phyloP scores from a whole-genome alignment of 2,329 filamentous ascomycete genomes.

The Ustilaginoidea virens region DNA sequence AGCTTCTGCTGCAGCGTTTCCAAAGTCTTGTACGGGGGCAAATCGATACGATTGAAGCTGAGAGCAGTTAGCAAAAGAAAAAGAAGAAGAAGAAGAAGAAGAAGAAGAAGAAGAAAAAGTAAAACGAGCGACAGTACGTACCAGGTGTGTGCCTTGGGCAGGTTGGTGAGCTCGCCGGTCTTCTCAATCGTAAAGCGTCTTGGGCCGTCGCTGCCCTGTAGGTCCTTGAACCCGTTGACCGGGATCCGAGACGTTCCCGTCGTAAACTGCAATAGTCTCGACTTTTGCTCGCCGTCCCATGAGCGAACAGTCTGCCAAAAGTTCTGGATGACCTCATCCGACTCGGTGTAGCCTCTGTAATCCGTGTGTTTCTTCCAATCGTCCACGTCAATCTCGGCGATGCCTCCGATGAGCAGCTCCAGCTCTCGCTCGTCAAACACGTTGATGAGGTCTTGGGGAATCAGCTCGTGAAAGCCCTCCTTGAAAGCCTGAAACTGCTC shows the following conservation, averaged over 20 bases:
- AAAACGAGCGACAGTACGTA: constrained; percentile 30
- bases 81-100: neutral
- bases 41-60: constrained; percentile 93
- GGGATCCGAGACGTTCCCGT: constrained; percentile 96
- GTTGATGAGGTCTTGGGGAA: constrained; percentile 90
- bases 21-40: constrained; percentile 82
- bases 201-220: constrained; percentile 92
- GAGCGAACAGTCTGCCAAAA: constrained; percentile 97
- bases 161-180: constrained; percentile 73
- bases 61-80: neutral
- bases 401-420: constrained; percentile 91
- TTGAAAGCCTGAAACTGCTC: constrained; percentile 98
- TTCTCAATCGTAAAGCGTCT: constrained; percentile 97
- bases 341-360: constrained; percentile 96
- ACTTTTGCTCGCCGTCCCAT: constrained; percentile 98
- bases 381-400: constrained; percentile 98
- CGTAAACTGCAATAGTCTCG: constrained; percentile 85
- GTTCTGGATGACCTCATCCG: constrained; percentile 91
- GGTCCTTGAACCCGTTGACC: constrained; percentile 98
- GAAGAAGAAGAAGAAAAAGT: neutral
- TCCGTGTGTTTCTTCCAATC: constrained; percentile 99
- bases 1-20: constrained; percentile 80
- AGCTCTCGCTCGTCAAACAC: constrained; percentile 97
- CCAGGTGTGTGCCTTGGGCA: constrained; percentile 98
- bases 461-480: constrained; percentile 92